phyloP scores from a whole-genome alignment of 2,329 filamentous ascomycete species.

The Trematosphaeria pertusa region DNA sequence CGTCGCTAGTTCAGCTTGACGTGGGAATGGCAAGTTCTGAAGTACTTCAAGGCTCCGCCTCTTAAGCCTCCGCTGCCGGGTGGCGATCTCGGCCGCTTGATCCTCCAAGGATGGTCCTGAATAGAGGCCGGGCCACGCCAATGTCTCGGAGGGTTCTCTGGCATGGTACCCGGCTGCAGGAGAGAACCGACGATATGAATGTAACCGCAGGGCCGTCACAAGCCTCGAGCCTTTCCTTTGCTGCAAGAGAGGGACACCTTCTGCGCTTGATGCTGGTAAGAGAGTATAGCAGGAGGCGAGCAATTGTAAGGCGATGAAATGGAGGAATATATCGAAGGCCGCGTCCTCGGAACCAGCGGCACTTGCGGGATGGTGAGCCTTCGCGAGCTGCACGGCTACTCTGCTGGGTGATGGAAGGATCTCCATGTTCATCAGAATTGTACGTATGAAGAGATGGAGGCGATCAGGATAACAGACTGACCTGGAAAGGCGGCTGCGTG shows the following conservation, averaged over 20 bases:
- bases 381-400: constrained; percentile 10
- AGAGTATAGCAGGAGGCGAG: constrained; percentile 34
- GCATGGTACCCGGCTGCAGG: constrained; percentile 37
- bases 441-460: not conserved
- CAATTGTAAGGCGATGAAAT: constrained; percentile 30
- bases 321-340: constrained; percentile 21
- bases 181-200: constrained; percentile 24
- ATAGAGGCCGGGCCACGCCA: constrained; percentile 29
- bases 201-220: constrained; percentile 25
- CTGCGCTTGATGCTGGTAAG: constrained; percentile 16
- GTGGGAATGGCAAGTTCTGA: constrained; percentile 1
- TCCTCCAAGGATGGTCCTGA: constrained; percentile 24
- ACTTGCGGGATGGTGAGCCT: not conserved
- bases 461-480: constrained; percentile 1
- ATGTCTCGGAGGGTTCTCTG: constrained; percentile 26
- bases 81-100: constrained; percentile 18
- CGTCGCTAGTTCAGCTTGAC: constrained; percentile 9
- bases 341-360: not conserved
- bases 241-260: constrained; percentile 17
- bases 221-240: constrained; percentile 10
- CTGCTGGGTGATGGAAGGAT: constrained; percentile 8
- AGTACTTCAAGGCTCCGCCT: not conserved
- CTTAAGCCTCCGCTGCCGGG: constrained; percentile 6
- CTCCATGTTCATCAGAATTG: constrained; percentile 12
- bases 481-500: constrained; percentile 9